phyloP scores from a whole-genome alignment of 2,329 filamentous ascomycete genomes.

The Calonectria hawksworthii region DNA sequence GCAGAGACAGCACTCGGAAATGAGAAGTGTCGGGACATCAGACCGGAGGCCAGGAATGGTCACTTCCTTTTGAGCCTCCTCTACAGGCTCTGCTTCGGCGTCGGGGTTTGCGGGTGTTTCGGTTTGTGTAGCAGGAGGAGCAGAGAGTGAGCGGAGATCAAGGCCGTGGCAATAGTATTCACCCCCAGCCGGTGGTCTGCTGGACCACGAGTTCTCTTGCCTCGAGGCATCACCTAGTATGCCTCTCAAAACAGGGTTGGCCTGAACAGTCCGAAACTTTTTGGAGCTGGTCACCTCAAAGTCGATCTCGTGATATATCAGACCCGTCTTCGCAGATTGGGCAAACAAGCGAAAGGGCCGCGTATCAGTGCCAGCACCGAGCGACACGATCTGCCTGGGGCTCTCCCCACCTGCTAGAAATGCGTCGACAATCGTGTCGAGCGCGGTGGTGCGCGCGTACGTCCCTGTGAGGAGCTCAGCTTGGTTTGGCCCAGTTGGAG shows the following conservation, averaged over 20 bases:
- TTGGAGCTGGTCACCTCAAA: conserved; percentile 80
- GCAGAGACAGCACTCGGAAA: conserved; percentile 96
- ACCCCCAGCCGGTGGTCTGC: conserved; percentile 54
- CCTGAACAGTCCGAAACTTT: conserved; percentile 71
- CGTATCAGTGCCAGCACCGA: conserved; percentile 95
- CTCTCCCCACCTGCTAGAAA: conserved; percentile 70
- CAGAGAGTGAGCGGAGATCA: conserved; percentile 76
- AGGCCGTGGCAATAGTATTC: conserved; percentile 73
- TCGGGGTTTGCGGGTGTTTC: neutral
- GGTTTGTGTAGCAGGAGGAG: neutral
- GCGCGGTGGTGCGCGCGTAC: conserved; percentile 88
- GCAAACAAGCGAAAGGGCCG: conserved; percentile 83
- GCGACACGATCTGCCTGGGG: conserved; percentile 82
- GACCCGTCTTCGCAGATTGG: conserved; percentile 50
- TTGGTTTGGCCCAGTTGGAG: conserved; percentile 18
- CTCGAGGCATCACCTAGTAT: conserved; percentile 54
- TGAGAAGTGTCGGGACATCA: conserved; percentile 81
- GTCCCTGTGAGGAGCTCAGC: conserved; percentile 73
- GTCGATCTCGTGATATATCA: conserved; percentile 94
- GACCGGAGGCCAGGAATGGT: conserved; percentile 60
- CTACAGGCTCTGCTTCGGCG: conserved; percentile 5
- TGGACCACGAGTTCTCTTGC: conserved; percentile 60
- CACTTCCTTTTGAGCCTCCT: conserved; percentile 10
- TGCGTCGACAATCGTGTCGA: conserved; percentile 81
- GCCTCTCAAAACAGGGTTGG: conserved; percentile 57